Conservation (phyloP, 2,329 filamentous ascomycete genomes). For the Ophiostoma quercus region DNA sequence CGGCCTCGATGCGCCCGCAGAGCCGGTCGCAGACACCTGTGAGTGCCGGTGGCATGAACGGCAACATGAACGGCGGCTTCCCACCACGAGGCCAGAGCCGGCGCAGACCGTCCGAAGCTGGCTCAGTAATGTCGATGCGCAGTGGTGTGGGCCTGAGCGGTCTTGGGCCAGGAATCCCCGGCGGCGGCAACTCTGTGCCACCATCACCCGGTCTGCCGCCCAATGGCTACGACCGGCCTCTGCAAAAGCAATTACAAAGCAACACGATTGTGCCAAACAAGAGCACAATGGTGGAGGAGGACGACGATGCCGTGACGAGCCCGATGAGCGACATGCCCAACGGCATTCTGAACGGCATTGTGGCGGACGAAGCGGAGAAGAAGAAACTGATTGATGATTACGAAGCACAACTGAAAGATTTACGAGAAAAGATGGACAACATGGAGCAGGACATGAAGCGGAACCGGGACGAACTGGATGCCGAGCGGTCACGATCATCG, state of each 20-base stretch:
- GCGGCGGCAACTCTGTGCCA: conserved; percentile 40
- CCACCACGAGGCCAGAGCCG: conserved; percentile 49
- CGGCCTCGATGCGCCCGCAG: conserved; percentile 57
- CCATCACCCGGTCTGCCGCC: conserved; percentile 54
- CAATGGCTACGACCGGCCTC: conserved; percentile 67
- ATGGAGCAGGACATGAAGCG: conserved; percentile 65
- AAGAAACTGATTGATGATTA: conserved; percentile 66
- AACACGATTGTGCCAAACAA: conserved; percentile 98
- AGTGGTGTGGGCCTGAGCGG: conserved; percentile 30
- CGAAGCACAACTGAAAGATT: conserved; percentile 66
- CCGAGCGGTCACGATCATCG: conserved; percentile 50
- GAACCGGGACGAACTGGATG: conserved; percentile 67
- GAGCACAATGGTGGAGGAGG: conserved; percentile 94
- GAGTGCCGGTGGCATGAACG: conserved; percentile 38
- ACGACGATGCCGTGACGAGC: conserved; percentile 55
- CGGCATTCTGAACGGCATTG: conserved; percentile 3
- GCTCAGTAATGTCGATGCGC: conserved; percentile 49
- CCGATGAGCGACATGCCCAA: conserved; percentile 24
- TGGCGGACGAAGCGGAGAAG: conserved; percentile 29
- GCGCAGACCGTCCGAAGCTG: conserved; percentile 57
- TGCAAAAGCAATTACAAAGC: conserved; percentile 85
- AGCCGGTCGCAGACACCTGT: conserved; percentile 59
- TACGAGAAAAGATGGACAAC: conserved; percentile 67
- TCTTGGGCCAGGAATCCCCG: conserved; percentile 25
- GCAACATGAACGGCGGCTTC: conserved; percentile 47